A percentile compares a stretch with the other conserved stretches of the same genome.
These are phyloP conservation scores for Xylaria sp. DNA, from an alignment of 2,329 filamentous ascomycete species.

Conservation along the genomic window DNA sequence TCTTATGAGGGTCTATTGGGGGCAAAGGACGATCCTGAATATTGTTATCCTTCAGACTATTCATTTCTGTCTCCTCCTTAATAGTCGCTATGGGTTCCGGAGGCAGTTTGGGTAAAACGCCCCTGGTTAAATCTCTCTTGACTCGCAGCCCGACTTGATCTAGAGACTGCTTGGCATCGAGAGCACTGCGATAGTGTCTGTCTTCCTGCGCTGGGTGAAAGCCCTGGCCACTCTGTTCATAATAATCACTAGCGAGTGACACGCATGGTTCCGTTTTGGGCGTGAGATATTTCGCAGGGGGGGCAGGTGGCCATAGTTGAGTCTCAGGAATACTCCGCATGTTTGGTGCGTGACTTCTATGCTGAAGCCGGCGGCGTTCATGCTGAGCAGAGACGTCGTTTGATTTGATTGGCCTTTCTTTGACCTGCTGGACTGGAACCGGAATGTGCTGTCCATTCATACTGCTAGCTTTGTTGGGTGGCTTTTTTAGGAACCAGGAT, in stretches of 20 bases:
- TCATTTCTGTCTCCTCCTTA: conserved; percentile 43
- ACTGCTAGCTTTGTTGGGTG: conserved; percentile 21
- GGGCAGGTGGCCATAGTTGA: conserved; percentile 23
- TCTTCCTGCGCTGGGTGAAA: conserved; percentile 22
- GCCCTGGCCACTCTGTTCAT: conserved; percentile 30
- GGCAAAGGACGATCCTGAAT: conserved; percentile 6
- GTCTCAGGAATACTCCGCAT: conserved; percentile 35
- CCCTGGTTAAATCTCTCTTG: conserved; percentile 39
- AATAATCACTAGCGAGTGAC: conserved; percentile 24
- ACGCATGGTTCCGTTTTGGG: conserved; percentile 34
- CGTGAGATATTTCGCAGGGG: conserved; percentile 30
- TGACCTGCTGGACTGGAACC: conserved; percentile 31
- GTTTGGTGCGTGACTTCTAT: conserved; percentile 23
- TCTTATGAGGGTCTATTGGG: conserved; percentile 12
- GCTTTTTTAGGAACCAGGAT: conserved; percentile 45
- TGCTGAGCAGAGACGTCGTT: conserved; percentile 25
- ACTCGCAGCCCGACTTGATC: conserved; percentile 31
- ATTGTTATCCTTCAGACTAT: conserved; percentile 17
- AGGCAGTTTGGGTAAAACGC: conserved; percentile 36
- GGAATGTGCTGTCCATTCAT: conserved; percentile 16
- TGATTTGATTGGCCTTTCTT: conserved; percentile 33
- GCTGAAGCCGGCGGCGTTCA: conserved; percentile 24
- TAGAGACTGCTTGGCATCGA: conserved; percentile 32
- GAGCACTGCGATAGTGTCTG: conserved; percentile 10
- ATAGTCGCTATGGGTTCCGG: conserved; percentile 40